Evolutionary conservation across 164 flowering plant genomes (phyloP), one percentile per base, ranked within the genome.

Genomic region (Akebia trifoliata): DNA sequence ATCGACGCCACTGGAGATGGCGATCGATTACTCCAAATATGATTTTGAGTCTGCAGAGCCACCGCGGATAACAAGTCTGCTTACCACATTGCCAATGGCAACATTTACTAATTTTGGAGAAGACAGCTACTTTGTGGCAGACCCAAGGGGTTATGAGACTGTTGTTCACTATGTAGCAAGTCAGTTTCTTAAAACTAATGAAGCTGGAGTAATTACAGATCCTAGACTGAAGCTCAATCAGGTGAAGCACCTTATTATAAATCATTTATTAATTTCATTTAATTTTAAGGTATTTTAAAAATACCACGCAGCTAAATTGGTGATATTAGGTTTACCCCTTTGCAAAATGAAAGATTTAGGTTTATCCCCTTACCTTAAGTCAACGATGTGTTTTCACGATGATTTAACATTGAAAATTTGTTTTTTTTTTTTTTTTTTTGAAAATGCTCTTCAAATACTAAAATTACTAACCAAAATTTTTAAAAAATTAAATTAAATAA

Each of bases 21-120:
- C 24, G 2, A 31, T 48, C 6, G 66, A 62, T 50, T 72, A 56
- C 66, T 69, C 42, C 60, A 43, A 22, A 17, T 55, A 63, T 20
- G 79, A 75, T 22, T 67, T 31, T 5, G 70, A 75, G 50, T 49
- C 43, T 3, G 67, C 66, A 7, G 70, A 71, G 36, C 70, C 72
- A 8, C 70, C 72, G 30, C 40, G 66, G 37, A 58, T 68, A 8
- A 68, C 73, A 25, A 71, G 75, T 47, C 54, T 74, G 57, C 53
- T 48, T 29, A 61, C 68, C 46, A 56, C 68, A 0, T 42, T 32
- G 38, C 74, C 77, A 9, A n/a, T 43, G 22, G 35, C 61, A 1
- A 64, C 71, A 11, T 60, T 34, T 20, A 2, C 32, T 0, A 32
- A 56, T 31, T 74, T 56, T 37, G 76, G 73, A 0, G 66, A 62